Base-by-base conservation (phyloP, 75 land plant genomes). In the Pinus taeda region DNA sequence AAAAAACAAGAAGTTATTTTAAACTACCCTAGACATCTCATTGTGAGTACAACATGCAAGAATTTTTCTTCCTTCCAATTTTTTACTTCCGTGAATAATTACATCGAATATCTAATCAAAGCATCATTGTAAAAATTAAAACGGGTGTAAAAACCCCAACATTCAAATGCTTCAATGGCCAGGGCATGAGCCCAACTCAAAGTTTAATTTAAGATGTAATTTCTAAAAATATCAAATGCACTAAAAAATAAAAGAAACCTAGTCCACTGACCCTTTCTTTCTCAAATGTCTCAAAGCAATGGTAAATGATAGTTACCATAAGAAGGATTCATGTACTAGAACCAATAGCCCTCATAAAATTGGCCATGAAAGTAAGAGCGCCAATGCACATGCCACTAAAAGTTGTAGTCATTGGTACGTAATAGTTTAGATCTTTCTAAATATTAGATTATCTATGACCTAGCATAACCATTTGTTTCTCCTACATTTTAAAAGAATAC, bases 401-500 rank as follows among this genome's bases (percentile, higher is more conserved):
- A 24, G 93, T 87, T 36, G 93, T 92, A 11, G 93, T 92, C 6
- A 92, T 91, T 66, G 93, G 93, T 42, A 91, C 85, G 88, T 91
- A 91, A 26, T 92, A 83, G 67, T 91, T 91, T 59, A 91, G 79
- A 71, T 91, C 93, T 70, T 89, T 91, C 78, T 91, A 91, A 2
- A 91, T 62, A 76, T 89, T 91, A 18, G 91, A 84, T 36, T 91
- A 89, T 12, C 93, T 71, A 49, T 91, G 93, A 5, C 93, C 93
- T 58, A 91, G 91, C 91, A 91, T 89, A 71, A 91, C 93, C 93
- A 91, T 91, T 87, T 89, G 91, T 85, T 91, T 91, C 76, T 88
- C 91, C 91, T 91, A 76, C 26, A 80, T 22, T 63, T 30, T 26
- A 33, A 71, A 77, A 3, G 39, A n/a, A 75, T 5, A 45, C 0